Conservation (phyloP, 148 eudicot species). For the Amaranthus cruentus region DNA sequence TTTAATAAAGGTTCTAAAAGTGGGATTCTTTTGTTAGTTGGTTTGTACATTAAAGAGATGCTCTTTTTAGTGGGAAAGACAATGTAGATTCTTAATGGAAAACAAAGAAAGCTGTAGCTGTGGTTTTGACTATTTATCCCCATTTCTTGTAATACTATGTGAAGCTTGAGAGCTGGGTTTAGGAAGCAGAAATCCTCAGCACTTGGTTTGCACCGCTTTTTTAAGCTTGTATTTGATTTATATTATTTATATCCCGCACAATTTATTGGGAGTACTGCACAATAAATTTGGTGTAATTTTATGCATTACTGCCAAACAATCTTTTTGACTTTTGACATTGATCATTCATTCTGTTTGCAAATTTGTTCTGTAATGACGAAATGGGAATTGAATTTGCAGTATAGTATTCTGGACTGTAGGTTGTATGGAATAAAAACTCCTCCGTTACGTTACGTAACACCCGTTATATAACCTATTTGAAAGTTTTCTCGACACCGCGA, state of each 20-base stretch:
- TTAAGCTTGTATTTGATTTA: constrained; percentile 19
- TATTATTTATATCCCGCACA: constrained; percentile 1
- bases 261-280: constrained; percentile 11
- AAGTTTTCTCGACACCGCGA: too few species aligned
- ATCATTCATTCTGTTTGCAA: too few species aligned
- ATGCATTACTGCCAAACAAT: not conserved
- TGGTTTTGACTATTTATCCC: constrained; percentile 14
- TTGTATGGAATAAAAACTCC: too few species aligned
- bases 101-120: constrained; percentile 13
- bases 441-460: too few species aligned
- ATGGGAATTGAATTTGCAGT: too few species aligned
- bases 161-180: constrained; percentile 18
- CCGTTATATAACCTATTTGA: too few species aligned
- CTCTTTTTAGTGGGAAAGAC: constrained; percentile 28
- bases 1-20: constrained; percentile 30
- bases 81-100: constrained; percentile 21
- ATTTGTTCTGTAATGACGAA: too few species aligned
- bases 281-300: constrained; percentile 19
- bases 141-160: constrained; percentile 6
- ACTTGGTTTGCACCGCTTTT: constrained; percentile 7
- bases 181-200: constrained; percentile 9
- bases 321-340: not conserved
- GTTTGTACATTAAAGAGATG: constrained; percentile 29
- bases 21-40: constrained; percentile 14
- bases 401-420: too few species aligned